Evolutionary conservation across 2,329 filamentous ascomycete genomes (phyloP).

Genomic region (Colletotrichum paranaense): DNA sequence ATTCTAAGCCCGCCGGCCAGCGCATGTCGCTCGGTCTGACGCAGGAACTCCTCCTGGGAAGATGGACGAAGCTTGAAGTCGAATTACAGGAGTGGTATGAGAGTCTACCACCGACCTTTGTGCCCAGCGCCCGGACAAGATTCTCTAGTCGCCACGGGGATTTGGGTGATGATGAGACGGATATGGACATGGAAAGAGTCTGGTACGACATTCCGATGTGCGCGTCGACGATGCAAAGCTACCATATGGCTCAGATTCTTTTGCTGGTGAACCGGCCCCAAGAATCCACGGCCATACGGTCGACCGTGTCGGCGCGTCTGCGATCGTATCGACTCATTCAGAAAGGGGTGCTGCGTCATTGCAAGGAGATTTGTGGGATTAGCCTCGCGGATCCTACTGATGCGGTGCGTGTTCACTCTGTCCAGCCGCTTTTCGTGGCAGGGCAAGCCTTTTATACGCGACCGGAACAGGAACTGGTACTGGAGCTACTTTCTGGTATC

Average conservation of each 20-base stretch:
- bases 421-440: slow-evolving; percentile 11
- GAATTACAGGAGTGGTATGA: slow-evolving; percentile 11
- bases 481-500: slow-evolving; percentile 67
- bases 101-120: background rate
- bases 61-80: slow-evolving; percentile 28
- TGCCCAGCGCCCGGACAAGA: background rate
- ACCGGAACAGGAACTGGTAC: slow-evolving; percentile 63
- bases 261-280: slow-evolving; percentile 51
- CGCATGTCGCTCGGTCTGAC: slow-evolving; percentile 1
- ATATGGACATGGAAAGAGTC: slow-evolving; percentile 60
- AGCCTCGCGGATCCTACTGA: slow-evolving; percentile 7
- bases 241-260: slow-evolving; percentile 73
- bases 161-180: background rate
- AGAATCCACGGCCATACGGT: slow-evolving; percentile 8
- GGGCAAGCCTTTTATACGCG: slow-evolving; percentile 61
- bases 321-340: slow-evolving; percentile 3
- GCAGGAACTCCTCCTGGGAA: background rate
- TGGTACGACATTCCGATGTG: slow-evolving; percentile 75
- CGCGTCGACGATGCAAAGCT: slow-evolving; percentile 73
- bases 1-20: background rate
- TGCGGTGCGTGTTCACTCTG: slow-evolving; percentile 7
- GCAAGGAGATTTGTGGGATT: slow-evolving; percentile 13
- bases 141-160: too few species aligned
- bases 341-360: background rate
- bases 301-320: background rate